Percentiles rank a stretch among this genome's conserved stretches.
These are phyloP conservation scores for Truncatella angustata DNA, from an alignment of 2,329 filamentous ascomycete genomes.

Conservation along the genomic window DNA sequence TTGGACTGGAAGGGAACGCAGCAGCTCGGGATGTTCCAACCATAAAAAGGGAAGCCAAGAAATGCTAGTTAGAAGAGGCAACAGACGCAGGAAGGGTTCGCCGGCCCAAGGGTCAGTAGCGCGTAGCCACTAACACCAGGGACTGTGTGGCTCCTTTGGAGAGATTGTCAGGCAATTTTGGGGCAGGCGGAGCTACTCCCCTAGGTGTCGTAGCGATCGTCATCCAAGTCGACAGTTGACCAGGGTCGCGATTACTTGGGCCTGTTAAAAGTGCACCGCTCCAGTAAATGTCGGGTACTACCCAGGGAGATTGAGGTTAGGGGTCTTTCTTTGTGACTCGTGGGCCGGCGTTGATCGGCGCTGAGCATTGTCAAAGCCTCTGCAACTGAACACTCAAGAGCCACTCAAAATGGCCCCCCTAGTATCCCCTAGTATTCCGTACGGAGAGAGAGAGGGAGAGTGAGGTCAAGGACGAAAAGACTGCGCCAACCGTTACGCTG, in stretches of 20 bases:
- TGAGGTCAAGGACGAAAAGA: background rate
- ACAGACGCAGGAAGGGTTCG: slow-evolving; percentile 2
- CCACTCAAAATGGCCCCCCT: background rate
- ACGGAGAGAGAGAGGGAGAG: background rate
- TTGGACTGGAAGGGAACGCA: too few species aligned
- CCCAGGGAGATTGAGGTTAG: background rate
- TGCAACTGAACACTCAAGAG: background rate
- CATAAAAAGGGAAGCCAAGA: slow-evolving; percentile 6
- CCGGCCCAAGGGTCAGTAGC: background rate
- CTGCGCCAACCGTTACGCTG: background rate
- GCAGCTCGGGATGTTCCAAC: background rate
- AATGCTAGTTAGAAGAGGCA: background rate
- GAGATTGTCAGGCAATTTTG: slow-evolving; percentile 9
- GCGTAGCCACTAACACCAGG: background rate
- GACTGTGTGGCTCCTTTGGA: slow-evolving; percentile 2
- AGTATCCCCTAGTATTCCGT: background rate
- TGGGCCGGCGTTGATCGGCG: slow-evolving; percentile 6
- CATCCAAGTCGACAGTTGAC: slow-evolving; percentile 7
- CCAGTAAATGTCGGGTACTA: background rate
- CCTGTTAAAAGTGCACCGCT: background rate
- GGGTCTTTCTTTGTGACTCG: background rate
- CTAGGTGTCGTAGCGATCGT: slow-evolving; percentile 9
- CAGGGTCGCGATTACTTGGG: slow-evolving; percentile 1
- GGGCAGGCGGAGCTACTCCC: slow-evolving; percentile 8
- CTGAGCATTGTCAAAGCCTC: slow-evolving; percentile 3